Conservation (phyloP, 1,139 yeast species). For the Kazachstania sp. region DNA sequence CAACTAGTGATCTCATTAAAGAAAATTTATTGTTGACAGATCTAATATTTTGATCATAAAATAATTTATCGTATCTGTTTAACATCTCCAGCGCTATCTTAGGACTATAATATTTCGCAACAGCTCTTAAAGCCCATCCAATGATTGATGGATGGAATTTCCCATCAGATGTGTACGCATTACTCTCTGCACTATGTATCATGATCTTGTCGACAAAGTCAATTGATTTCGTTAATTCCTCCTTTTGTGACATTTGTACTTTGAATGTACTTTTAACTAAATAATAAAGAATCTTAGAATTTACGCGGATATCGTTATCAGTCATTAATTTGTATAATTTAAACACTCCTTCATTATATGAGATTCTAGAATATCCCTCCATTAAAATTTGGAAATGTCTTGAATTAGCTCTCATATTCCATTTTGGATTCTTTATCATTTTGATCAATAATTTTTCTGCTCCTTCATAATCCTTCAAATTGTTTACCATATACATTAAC, state of each 20-base stretch:
- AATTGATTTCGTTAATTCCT: constrained; percentile 25
- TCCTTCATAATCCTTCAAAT: constrained; percentile 15
- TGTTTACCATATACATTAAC: constrained; percentile 14
- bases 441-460: constrained; percentile 18
- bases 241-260: constrained; percentile 31
- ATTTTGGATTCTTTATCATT: constrained; percentile 10
- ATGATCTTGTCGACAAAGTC: constrained; percentile 27
- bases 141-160: constrained; percentile 30
- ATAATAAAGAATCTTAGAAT: constrained; percentile 36
- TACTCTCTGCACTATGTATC: constrained; percentile 21
- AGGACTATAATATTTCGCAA: constrained; percentile 28
- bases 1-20: constrained; percentile 28
- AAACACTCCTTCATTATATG: constrained; percentile 21
- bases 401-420: constrained; percentile 19
- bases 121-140: constrained; percentile 30
- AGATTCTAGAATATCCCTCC: constrained; percentile 21
- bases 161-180: constrained; percentile 16
- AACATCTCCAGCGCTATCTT: constrained; percentile 29
- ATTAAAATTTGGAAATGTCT: constrained; percentile 30
- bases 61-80: constrained; percentile 25
- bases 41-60: constrained; percentile 18
- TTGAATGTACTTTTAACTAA: constrained; percentile 39
- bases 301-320: constrained; percentile 29
- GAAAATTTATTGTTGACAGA: constrained; percentile 21
- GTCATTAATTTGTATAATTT: constrained; percentile 38